phyloP scores from a whole-genome alignment of 2,329 filamentous ascomycete species.

The Fusarium protoensiforme region DNA sequence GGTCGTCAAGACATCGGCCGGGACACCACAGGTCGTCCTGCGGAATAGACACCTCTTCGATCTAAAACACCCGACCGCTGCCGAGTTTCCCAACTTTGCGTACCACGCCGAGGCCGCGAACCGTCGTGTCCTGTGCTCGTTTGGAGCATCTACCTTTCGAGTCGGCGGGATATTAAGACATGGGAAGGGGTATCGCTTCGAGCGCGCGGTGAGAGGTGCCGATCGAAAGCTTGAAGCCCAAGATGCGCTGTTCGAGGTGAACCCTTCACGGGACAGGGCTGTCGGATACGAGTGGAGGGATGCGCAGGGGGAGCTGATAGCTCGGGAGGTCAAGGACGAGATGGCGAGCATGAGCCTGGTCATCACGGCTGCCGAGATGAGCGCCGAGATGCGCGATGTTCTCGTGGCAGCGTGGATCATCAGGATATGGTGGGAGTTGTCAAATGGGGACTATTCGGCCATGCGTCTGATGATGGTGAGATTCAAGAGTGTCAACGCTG shows the following conservation, averaged over 20 bases:
- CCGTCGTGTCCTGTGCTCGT: conserved; percentile 42
- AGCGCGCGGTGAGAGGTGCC: conserved; percentile 41
- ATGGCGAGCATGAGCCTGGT: conserved; percentile 44
- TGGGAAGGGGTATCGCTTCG: conserved; percentile 43
- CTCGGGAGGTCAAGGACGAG: conserved; percentile 45
- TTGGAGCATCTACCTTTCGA: conserved; percentile 45
- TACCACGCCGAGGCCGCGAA: conserved; percentile 49
- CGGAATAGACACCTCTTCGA: conserved; percentile 49
- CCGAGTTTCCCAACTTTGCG: conserved; percentile 44
- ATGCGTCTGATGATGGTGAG: conserved; percentile 32
- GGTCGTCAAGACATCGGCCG: conserved; percentile 35
- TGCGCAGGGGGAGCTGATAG: conserved; percentile 41
- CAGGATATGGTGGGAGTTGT: conserved; percentile 48
- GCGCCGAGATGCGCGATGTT: conserved; percentile 44
- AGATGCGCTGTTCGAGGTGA: conserved; percentile 45
- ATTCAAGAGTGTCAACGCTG: not conserved
- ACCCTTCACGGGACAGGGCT: conserved; percentile 35
- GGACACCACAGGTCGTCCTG: conserved; percentile 40
- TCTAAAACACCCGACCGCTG: conserved; percentile 46
- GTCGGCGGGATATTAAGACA: conserved; percentile 34
- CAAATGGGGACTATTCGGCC: conserved; percentile 45
- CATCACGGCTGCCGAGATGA: conserved; percentile 46
- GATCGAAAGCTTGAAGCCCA: conserved; percentile 38
- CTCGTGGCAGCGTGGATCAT: conserved; percentile 51
- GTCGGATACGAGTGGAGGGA: conserved; percentile 50